phyloP scores from a whole-genome alignment of 495 filamentous ascomycete species.

The Neurospora sp. region DNA sequence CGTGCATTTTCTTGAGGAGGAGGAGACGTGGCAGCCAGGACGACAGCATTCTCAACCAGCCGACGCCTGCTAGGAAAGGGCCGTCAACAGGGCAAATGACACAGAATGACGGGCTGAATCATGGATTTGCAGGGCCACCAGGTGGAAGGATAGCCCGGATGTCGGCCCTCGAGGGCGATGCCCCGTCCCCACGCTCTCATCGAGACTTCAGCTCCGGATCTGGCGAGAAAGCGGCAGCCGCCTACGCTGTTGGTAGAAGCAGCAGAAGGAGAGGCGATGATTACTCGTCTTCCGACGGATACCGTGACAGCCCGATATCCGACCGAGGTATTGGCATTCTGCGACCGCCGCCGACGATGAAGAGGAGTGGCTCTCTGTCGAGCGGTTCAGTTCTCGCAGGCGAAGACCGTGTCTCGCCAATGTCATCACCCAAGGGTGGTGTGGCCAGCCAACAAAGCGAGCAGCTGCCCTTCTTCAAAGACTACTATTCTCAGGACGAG shows the following conservation, averaged over 20 bases:
- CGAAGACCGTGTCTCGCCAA: conserved; percentile 67
- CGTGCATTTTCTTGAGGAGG: conserved; percentile 49
- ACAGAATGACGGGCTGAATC: conserved; percentile 30
- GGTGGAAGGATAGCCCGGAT: conserved; percentile 90
- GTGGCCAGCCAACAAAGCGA: conserved; percentile 85
- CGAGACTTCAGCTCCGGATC: conserved; percentile 17
- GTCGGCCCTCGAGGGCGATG: conserved; percentile 77
- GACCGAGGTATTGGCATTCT: conserved; percentile 47
- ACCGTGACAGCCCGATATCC: conserved; percentile 69
- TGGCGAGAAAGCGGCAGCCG: conserved; percentile 27
- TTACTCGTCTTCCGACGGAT: conserved; percentile 72
- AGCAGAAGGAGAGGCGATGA: conserved; percentile 49
- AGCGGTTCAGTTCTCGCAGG: conserved; percentile 67
- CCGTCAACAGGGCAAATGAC: conserved; percentile 24
- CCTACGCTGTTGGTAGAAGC: conserved; percentile 28
- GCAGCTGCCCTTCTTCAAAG: conserved; percentile 90
- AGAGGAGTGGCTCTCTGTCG: conserved; percentile 79
- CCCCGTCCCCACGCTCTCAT: conserved; percentile 41
- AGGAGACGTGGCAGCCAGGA: conserved; percentile 49
- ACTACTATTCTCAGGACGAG: conserved; percentile 96
- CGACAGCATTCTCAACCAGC: conserved; percentile 73
- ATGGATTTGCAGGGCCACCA: conserved; percentile 63
- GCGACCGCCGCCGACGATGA: conserved; percentile 49
- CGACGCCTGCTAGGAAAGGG: conserved; percentile 61
- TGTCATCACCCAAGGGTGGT: conserved; percentile 67